Conservation (phyloP, 2,329 filamentous ascomycete genomes). For the Pleurostoma richardsiae region DNA sequence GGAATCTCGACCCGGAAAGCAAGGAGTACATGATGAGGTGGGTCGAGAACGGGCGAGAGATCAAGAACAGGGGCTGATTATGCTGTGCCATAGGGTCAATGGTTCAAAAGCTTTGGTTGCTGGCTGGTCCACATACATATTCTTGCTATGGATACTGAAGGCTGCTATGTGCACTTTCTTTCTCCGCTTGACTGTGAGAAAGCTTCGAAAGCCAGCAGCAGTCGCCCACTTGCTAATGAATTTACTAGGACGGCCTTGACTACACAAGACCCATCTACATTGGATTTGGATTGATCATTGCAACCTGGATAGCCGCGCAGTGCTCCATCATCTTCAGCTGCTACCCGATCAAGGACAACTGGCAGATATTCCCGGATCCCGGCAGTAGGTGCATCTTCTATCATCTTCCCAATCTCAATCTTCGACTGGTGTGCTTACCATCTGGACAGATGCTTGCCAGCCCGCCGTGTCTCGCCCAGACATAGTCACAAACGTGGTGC, state of each 20-base stretch:
- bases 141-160: slow-evolving; percentile 13
- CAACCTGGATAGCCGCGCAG: slow-evolving; percentile 25
- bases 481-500: slow-evolving; percentile 28
- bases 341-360: slow-evolving; percentile 26
- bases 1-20: slow-evolving; percentile 29
- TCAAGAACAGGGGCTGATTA: neutral
- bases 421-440: neutral
- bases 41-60: neutral
- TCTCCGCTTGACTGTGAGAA: neutral
- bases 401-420: too few relatives aligned
- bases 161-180: neutral
- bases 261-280: slow-evolving; percentile 20
- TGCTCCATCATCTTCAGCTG: slow-evolving; percentile 28
- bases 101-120: slow-evolving; percentile 28
- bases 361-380: slow-evolving; percentile 36
- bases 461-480: slow-evolving; percentile 30
- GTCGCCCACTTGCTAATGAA: too few relatives aligned
- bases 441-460: slow-evolving; percentile 25
- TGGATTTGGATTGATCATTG: slow-evolving; percentile 25
- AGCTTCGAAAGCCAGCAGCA: too few relatives aligned
- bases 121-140: slow-evolving; percentile 18
- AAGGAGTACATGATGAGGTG: slow-evolving; percentile 32
- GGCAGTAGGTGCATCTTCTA: slow-evolving; percentile 22
- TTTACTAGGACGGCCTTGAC: slow-evolving; percentile 15
- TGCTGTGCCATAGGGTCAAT: slow-evolving; percentile 16